phyloP scores from a whole-genome alignment of 1,284 basidiomycete genomes.

The Exsudoporus floridanus region DNA sequence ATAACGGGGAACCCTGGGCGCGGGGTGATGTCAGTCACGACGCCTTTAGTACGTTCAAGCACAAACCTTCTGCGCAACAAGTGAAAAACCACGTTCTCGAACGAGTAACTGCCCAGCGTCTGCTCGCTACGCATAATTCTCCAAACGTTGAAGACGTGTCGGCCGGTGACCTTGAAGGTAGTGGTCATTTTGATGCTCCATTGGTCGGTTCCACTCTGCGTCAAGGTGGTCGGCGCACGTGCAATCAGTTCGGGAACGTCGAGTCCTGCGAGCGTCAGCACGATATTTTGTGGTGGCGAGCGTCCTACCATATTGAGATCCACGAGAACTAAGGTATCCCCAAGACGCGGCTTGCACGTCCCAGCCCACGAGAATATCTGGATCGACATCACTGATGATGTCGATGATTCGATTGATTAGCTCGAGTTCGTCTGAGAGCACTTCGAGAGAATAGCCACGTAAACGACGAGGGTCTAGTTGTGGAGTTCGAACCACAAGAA shows the following conservation, averaged over 20 bases:
- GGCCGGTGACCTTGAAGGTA: constrained; percentile 81
- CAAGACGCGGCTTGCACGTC: constrained; percentile 88
- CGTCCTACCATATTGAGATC: constrained; percentile 55
- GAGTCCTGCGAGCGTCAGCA: constrained; percentile 49
- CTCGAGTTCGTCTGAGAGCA: constrained; percentile 76
- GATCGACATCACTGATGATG: constrained; percentile 76
- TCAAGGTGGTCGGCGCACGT: constrained; percentile 53
- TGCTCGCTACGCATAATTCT: constrained; percentile 87
- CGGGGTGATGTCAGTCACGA: not conserved
- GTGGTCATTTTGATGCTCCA: constrained; percentile 81
- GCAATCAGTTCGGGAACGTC: constrained; percentile 68
- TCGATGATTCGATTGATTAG: constrained; percentile 82
- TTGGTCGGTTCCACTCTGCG: constrained; percentile 50
- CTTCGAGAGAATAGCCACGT: constrained; percentile 49
- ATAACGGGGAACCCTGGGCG: constrained; percentile 74
- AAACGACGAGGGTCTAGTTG: constrained; percentile 42
- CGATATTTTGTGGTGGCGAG: not conserved
- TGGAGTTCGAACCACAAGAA: constrained; percentile 54
- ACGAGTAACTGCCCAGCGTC: constrained; percentile 77
- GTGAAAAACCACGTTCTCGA: constrained; percentile 89
- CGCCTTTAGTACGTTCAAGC: not conserved
- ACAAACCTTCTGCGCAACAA: constrained; percentile 68
- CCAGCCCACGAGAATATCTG: constrained; percentile 91
- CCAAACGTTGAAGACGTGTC: constrained; percentile 94
- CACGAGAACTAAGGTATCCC: constrained; percentile 85